Percentiles rank a stretch among this genome's conserved stretches.
These are phyloP conservation scores for Pecoramyces ruminantium DNA, from an alignment of 192 early-diverging fungal genomes.

Conservation along the genomic window DNA sequence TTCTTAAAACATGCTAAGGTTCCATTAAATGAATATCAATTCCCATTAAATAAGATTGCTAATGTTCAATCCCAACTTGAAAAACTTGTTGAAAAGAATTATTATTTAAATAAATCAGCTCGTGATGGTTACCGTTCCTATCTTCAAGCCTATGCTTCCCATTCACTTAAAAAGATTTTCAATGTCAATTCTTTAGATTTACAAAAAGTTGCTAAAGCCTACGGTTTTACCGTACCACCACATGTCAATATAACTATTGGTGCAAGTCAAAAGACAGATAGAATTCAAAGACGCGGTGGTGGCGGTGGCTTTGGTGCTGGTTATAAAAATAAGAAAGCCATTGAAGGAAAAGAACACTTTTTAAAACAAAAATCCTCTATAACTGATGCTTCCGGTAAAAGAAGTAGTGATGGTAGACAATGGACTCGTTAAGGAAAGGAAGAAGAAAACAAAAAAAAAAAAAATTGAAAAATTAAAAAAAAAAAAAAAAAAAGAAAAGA, in stretches of 20 bases:
- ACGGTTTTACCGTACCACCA: slow-evolving; percentile 91
- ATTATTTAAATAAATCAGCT: slow-evolving; percentile 89
- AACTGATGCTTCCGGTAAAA: neutral
- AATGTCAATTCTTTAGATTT: slow-evolving; percentile 80
- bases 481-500: too few relatives aligned
- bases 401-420: neutral
- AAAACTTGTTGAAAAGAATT: slow-evolving; percentile 91
- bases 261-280: neutral
- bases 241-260: slow-evolving; percentile 55
- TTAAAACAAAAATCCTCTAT: slow-evolving; percentile 1
- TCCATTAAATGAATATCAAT: slow-evolving; percentile 97
- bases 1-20: slow-evolving; percentile 98
- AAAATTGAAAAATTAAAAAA: too few relatives aligned
- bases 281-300: slow-evolving; percentile 1
- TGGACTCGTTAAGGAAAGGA: neutral
- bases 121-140: slow-evolving; percentile 93
- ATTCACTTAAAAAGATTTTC: slow-evolving; percentile 91
- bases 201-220: slow-evolving; percentile 78
- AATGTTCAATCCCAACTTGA: slow-evolving; percentile 95
- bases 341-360: slow-evolving; percentile 7
- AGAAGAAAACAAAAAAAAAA: too few relatives aligned
- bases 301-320: neutral
- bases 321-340: slow-evolving; percentile 3
- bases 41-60: slow-evolving; percentile 82
- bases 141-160: slow-evolving; percentile 85